These are phyloP conservation scores for Epichloe uncinata DNA, from an alignment of 2,329 filamentous ascomycete species.

Conservation along the genomic window DNA sequence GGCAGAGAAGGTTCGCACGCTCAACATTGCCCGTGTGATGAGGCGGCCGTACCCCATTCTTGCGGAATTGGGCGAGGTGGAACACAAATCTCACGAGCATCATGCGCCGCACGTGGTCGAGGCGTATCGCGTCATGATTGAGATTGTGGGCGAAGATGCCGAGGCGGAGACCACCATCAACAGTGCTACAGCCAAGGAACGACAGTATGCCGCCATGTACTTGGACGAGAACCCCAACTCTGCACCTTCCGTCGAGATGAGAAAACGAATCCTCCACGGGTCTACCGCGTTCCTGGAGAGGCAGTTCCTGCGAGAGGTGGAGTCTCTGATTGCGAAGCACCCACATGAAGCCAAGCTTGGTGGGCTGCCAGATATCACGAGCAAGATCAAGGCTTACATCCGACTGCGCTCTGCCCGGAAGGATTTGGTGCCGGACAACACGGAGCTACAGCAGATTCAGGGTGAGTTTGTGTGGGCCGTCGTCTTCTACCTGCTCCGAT, in stretches of 20 bases:
- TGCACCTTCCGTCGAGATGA: constrained; percentile 48
- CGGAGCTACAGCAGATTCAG: constrained; percentile 64
- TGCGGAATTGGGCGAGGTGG: constrained; percentile 61
- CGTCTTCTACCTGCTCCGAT: constrained; percentile 80
- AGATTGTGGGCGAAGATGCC: constrained; percentile 62
- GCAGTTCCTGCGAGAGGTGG: constrained; percentile 66
- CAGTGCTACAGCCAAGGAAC: constrained; percentile 55
- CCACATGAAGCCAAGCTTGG: constrained; percentile 82
- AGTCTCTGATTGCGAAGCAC: constrained; percentile 65
- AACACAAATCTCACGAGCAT: constrained; percentile 54
- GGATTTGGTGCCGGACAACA: constrained; percentile 70
- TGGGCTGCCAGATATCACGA: constrained; percentile 74
- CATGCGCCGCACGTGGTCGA: constrained; percentile 64
- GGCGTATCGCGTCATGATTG: constrained; percentile 68
- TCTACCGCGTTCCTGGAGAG: constrained; percentile 70
- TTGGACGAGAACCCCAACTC: constrained; percentile 61
- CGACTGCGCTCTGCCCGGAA: constrained; percentile 67
- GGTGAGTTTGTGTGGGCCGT: constrained; percentile 88
- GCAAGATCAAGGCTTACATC: constrained; percentile 88
- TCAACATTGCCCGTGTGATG: constrained; percentile 61
- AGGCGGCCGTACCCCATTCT: constrained; percentile 60
- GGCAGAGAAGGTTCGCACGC: constrained; percentile 61
- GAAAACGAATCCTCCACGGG: constrained; percentile 67
- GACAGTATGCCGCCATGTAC: constrained; percentile 65
- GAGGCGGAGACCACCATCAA: constrained; percentile 45